Percentiles rank a stretch among this genome's conserved stretches.
phyloP scores from a whole-genome alignment of 371 early-diverging fungal species.

The Saksenaea vasiformis region DNA sequence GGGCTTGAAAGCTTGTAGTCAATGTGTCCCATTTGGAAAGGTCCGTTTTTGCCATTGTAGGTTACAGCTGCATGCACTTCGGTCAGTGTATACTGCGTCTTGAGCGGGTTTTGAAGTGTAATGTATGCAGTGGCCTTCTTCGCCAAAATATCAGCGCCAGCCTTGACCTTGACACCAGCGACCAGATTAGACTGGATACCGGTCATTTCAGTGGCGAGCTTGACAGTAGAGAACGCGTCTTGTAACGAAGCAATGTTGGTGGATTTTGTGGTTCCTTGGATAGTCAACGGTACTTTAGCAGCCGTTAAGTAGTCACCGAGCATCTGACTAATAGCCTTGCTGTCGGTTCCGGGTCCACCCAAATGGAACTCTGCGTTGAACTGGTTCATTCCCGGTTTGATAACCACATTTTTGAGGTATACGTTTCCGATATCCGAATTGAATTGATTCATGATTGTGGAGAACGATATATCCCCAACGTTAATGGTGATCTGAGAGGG shows the following conservation, averaged over 20 bases:
- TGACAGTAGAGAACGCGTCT: constrained; percentile 45
- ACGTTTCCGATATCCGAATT: constrained; percentile 20
- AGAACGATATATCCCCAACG: constrained; percentile 41
- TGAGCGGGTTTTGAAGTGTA: constrained; percentile 49
- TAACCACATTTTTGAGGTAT: constrained; percentile 1
- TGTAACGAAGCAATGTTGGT: constrained; percentile 47
- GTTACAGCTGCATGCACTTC: constrained; percentile 29
- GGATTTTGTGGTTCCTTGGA: constrained; percentile 41
- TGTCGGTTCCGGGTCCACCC: constrained; percentile 22
- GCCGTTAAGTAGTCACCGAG: constrained; percentile 41
- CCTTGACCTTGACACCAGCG: constrained; percentile 24
- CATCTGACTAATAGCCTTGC: constrained; percentile 26
- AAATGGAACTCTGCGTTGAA: constrained; percentile 18
- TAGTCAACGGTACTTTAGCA: constrained; percentile 43
- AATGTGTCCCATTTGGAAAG: constrained; percentile 18
- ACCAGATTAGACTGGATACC: constrained; percentile 50
- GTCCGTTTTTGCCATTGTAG: not conserved
- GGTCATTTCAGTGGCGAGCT: constrained; percentile 42
- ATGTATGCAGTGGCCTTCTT: constrained; percentile 26
- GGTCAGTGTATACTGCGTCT: constrained; percentile 35
- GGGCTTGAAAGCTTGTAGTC: constrained; percentile 19
- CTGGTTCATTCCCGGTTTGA: not conserved
- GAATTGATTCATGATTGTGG: constrained; percentile 24
- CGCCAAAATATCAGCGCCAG: not conserved
- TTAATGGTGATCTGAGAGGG: constrained; percentile 54